Base-by-base conservation (phyloP, 1,284 basidiomycete genomes). In the Retiboletus flavoniger region DNA sequence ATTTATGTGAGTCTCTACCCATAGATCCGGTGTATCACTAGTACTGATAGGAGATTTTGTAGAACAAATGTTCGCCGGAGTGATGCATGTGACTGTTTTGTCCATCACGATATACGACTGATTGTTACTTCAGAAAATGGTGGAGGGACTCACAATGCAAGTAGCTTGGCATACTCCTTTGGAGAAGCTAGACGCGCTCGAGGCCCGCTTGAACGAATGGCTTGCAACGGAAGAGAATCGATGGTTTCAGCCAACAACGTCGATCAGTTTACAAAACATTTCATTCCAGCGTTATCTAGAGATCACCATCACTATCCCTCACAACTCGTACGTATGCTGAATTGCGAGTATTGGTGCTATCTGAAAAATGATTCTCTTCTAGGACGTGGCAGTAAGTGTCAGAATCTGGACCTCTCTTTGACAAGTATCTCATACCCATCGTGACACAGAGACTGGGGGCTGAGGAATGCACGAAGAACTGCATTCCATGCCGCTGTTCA, bases 401-500 rank as follows among this genome's bases (percentile, higher is more conserved):
- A 28, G 29, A 9, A 24, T 38, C 11, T 21, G 13, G 17, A n/a
- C 31, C 16, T 13, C 10, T 47, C 11, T 44, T 8, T 46, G 10
- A 38, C 29, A n/a, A 29, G 36, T 40, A 28, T 54, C 50, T 61
- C 32, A 61, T 10, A 34, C 38, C 1, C 17, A 39, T 51, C n/a
- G 35, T 47, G 13, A 41, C 38, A 19, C 55, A 68, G 67, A 72
- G 84, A 90, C 66, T 90, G 87, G 87, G 79, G 81, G 32, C 69
- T 85, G 26, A 79, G 78, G 21, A 74, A 74, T 53, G 69, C 77
- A 17, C 81, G 87, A 45, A 82, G 79, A 63, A 89, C 88, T 3
- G 85, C 87, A 4, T 91, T 91, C 75, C 82, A 88, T 63, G 85
- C 85, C 6, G 89, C 88, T 2, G 83, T 83, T 24, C 82, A 88